These are phyloP conservation scores for Leccinum uliginosum DNA, from an alignment of 768 basidiomycete species.

Conservation along the genomic window DNA sequence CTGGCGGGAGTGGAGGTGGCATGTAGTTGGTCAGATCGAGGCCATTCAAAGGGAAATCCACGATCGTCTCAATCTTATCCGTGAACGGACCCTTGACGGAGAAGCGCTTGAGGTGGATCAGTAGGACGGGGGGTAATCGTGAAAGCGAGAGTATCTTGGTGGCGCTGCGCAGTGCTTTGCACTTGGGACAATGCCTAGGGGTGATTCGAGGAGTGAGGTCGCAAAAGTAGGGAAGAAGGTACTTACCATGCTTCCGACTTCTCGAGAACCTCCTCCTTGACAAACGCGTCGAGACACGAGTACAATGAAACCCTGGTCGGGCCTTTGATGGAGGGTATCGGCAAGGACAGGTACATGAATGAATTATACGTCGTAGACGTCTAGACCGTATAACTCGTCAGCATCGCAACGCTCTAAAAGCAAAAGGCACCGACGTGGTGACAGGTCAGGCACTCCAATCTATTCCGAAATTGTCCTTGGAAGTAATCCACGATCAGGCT, in stretches of 20 bases:
- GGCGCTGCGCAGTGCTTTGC: constrained; percentile 84
- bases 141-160: constrained; percentile 86
- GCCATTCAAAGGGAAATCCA: constrained; percentile 76
- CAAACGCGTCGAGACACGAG: constrained; percentile 85
- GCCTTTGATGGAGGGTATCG: constrained; percentile 67
- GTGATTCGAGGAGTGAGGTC: constrained; percentile 1
- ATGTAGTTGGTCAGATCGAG: constrained; percentile 77
- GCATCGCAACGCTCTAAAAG: constrained; percentile 3
- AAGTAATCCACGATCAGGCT: constrained; percentile 95
- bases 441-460: constrained; percentile 86
- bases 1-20: constrained; percentile 73
- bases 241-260: constrained; percentile 90
- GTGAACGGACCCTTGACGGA: constrained; percentile 88
- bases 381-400: constrained; percentile 37
- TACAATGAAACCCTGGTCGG: constrained; percentile 62
- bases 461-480: constrained; percentile 94
- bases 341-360: constrained; percentile 92
- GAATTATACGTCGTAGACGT: constrained; percentile 97
- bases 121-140: constrained; percentile 86
- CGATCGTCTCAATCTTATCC: constrained; percentile 93
- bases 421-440: constrained; percentile 51
- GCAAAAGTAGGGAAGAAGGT: neutral
- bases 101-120: constrained; percentile 92
- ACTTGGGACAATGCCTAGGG: constrained; percentile 87
- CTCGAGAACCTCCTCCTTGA: constrained; percentile 86